These are phyloP conservation scores for Vickermania spadyakhi DNA, from an alignment of 208 protist species.

Conservation along the genomic window DNA sequence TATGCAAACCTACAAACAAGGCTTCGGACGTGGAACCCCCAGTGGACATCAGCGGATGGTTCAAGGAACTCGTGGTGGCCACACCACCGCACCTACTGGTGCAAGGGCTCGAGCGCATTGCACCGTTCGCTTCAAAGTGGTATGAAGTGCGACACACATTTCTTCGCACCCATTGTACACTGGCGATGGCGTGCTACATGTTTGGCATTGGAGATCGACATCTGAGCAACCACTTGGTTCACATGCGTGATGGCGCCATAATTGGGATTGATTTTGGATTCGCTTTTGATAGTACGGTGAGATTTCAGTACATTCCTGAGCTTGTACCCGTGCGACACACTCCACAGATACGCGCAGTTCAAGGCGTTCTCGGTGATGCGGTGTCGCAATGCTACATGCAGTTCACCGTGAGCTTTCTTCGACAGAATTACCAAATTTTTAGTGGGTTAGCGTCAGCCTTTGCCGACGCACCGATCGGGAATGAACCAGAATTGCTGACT, in stretches of 20 bases:
- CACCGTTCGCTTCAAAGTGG: conserved; percentile 38
- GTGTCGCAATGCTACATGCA: conserved; percentile 56
- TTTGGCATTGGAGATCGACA: conserved; percentile 93
- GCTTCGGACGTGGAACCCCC: not conserved
- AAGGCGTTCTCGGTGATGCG: conserved; percentile 55
- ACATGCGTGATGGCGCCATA: conserved; percentile 43
- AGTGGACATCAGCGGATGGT: conserved; percentile 2
- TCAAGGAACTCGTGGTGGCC: conserved; percentile 6
- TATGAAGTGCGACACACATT: conserved; percentile 65
- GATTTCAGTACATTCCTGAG: conserved; percentile 84
- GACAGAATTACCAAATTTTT: conserved; percentile 36
- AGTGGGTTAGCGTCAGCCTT: conserved; percentile 85
- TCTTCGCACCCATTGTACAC: conserved; percentile 38
- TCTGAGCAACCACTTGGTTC: conserved; percentile 87
- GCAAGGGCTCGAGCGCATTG: conserved; percentile 20
- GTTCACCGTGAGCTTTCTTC: conserved; percentile 28
- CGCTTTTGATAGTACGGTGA: conserved; percentile 88
- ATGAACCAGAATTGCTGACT: conserved; percentile 14
- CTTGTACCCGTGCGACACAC: conserved; percentile 92
- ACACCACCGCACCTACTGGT: conserved; percentile 10
- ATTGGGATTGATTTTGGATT: conserved; percentile 94
- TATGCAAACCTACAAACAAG: conserved; percentile 1
- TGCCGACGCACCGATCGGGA: conserved; percentile 79
- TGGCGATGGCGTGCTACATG: conserved; percentile 77
- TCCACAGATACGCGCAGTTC: conserved; percentile 61